phyloP scores from a whole-genome alignment of 495 filamentous ascomycete species.

The Tuber borchii region DNA sequence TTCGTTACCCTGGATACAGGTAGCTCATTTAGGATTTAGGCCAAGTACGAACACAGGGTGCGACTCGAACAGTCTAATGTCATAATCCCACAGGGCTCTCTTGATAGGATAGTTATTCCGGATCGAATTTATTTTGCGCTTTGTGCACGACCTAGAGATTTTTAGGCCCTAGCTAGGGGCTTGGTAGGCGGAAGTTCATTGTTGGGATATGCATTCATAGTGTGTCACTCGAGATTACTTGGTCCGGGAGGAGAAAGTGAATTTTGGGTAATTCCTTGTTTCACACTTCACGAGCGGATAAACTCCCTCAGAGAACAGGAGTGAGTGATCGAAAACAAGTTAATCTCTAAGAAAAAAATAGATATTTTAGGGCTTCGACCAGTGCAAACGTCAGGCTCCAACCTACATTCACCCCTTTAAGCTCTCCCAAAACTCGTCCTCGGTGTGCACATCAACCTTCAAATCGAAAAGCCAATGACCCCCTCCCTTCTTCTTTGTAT shows the following conservation, averaged over 20 bases:
- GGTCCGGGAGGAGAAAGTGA: no score
- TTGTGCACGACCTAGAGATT: background rate
- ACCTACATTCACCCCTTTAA: background rate
- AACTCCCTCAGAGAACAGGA: background rate
- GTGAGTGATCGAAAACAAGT: background rate
- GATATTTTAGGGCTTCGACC: no score
- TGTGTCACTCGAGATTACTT: background rate
- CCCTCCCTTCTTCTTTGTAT: background rate
- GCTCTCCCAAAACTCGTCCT: slow-evolving; percentile 16
- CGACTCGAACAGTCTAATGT: background rate
- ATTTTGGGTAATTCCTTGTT: background rate
- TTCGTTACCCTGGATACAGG: no score
- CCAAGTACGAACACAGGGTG: no score
- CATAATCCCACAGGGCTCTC: background rate
- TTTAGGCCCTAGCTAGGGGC: background rate
- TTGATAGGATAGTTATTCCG: background rate
- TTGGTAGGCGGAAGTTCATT: background rate
- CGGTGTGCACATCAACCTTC: slow-evolving; percentile 5
- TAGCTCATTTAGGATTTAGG: no score
- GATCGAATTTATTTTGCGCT: background rate
- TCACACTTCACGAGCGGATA: background rate
- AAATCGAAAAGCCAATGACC: slow-evolving; percentile 26
- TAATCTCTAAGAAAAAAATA: background rate
- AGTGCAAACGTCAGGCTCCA: background rate
- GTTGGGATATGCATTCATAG: background rate